Evolutionary conservation across 2,329 filamentous ascomycete genomes (phyloP), one percentile per base, ranked within the genome.

Genomic region (Talaromyces sp.): DNA sequence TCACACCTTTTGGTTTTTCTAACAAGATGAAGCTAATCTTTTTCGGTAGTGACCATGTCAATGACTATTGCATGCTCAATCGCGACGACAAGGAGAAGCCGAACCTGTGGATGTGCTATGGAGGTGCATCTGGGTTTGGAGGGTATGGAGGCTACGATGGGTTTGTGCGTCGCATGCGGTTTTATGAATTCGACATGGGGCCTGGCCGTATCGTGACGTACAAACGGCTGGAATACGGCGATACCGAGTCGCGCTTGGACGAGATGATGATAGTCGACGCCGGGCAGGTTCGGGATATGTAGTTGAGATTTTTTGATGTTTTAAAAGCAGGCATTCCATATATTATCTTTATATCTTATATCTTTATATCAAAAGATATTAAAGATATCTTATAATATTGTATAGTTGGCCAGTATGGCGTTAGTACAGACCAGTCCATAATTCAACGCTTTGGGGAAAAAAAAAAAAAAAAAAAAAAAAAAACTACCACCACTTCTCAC

Each of bases 61-160:
- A 99, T 73, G 95, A 99, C 72, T 98, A 97, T 75, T 99, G 95
- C 75, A 88, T 90, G 65, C 83, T 97, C 8, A 87, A 79, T 36
- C 71, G 84, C 57, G 77, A 83, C 47, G 75, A 81, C 33, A 78
- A 78, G 27, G 76, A 81, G n/a, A 82, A 83, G 56, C 88, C 89
- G 0, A 85, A 89, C 33, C 79, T 98, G 2, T 99, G 95, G 95
- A 96, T 99, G 93, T 99, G 95, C 80, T 98, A 98, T 75, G 94
- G 88, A 8, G 95, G 95, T 34, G 95, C 90, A 30, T 86, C 88
- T 31, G 95, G 95, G 1, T 96, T 99, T 69, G 95, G 95, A 60
- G 95, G 95, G 0, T 99, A 99, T 73, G 95, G 90, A 23, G 93
- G 94, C 5, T 98, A 97, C 73, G 88, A 88, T 50, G 89, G 89